phyloP scores from a whole-genome alignment of 805 yeast genomes.

The Candida patagonica region DNA sequence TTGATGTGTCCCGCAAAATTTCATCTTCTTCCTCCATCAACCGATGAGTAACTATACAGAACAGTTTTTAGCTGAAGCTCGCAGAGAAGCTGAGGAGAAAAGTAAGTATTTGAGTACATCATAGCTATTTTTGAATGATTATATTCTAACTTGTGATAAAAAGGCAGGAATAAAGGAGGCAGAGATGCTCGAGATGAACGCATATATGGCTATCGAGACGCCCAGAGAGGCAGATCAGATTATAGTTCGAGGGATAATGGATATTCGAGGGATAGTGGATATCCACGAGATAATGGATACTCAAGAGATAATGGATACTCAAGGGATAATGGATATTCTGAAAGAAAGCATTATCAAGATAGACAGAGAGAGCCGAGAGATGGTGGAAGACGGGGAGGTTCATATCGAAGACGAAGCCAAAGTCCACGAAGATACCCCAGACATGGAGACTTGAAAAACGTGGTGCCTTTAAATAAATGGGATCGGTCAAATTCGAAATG shows the following conservation, averaged over 20 bases:
- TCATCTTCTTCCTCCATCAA: too few relatives aligned
- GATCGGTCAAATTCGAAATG: conserved; percentile 45
- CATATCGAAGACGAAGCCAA: conserved; percentile 10
- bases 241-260: conserved; percentile 4
- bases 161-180: neutral
- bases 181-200: conserved; percentile 6
- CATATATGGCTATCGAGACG: conserved; percentile 14
- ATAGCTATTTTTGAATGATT: too few relatives aligned
- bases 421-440: conserved; percentile 3
- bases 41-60: neutral
- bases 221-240: conserved; percentile 12
- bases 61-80: neutral
- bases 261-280: too few relatives aligned
- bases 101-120: too few relatives aligned
- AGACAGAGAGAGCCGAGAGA: conserved; percentile 18
- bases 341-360: conserved; percentile 17
- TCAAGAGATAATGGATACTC: conserved; percentile 2
- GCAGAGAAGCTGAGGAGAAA: neutral
- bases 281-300: too few relatives aligned
- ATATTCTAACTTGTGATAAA: conserved; percentile 3
- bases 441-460: conserved; percentile 28
- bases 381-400: conserved; percentile 4
- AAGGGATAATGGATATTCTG: too few relatives aligned
- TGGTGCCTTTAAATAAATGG: conserved; percentile 43
- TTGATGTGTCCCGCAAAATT: too few relatives aligned